phyloP scores from a whole-genome alignment of 2,329 filamentous ascomycete species.

The Graphilbum ipis-grandicollis region DNA sequence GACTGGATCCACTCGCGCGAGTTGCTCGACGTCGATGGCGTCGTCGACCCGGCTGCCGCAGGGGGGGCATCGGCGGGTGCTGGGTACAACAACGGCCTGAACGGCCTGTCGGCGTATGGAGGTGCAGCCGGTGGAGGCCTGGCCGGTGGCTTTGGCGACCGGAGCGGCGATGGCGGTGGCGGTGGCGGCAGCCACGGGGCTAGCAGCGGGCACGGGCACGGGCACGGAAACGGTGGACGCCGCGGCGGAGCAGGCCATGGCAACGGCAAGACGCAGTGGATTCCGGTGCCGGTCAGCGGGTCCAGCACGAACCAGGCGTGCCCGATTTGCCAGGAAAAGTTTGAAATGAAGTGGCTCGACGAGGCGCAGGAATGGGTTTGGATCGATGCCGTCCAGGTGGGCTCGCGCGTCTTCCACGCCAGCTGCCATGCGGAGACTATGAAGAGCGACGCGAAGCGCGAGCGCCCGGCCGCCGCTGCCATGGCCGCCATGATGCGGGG shows the following conservation, averaged over 20 bases:
- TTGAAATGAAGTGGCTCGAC: slow-evolving; percentile 81
- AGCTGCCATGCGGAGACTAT: slow-evolving; percentile 76
- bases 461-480: slow-evolving; percentile 7
- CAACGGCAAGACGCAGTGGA: slow-evolving; percentile 47
- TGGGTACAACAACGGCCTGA: too few species aligned
- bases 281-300: slow-evolving; percentile 68
- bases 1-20: slow-evolving; percentile 86
- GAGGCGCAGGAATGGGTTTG: slow-evolving; percentile 95
- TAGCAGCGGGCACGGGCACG: slow-evolving; percentile 8
- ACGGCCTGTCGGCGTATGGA: too few species aligned
- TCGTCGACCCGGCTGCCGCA: slow-evolving; percentile 15
- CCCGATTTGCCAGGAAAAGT: slow-evolving; percentile 89
- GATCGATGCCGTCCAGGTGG: slow-evolving; percentile 70
- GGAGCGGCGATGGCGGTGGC: slow-evolving; percentile 12
- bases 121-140: too few species aligned
- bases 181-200: slow-evolving; percentile 13
- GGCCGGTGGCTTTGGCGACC: slow-evolving; percentile 8
- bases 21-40: slow-evolving; percentile 48
- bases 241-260: slow-evolving; percentile 8
- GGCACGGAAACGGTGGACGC: slow-evolving; percentile 15
- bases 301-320: slow-evolving; percentile 61
- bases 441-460: slow-evolving; percentile 33
- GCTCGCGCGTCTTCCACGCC: slow-evolving; percentile 69
- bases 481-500: slow-evolving; percentile 5
- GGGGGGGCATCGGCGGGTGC: slow-evolving; percentile 19